Conservation (phyloP, 2,329 filamentous ascomycete species). For the Alternaria longipes region DNA sequence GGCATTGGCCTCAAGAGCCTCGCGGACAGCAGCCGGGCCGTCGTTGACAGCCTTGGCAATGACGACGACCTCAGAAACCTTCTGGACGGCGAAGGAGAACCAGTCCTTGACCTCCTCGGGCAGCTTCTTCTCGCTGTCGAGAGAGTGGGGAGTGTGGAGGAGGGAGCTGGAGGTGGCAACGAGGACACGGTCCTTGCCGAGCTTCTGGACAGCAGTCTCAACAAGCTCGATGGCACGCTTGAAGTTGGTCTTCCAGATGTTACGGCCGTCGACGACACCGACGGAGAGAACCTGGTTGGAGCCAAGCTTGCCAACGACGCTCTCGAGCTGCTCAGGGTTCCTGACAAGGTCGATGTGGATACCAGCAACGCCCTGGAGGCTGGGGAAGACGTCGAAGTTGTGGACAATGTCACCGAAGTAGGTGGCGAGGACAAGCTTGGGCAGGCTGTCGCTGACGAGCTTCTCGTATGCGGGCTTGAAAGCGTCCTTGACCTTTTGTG, state of each 20-base stretch:
- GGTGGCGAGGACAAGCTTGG: constrained; percentile 89
- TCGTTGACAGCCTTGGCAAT: constrained; percentile 98
- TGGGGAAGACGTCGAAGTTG: constrained; percentile 91
- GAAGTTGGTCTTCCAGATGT: constrained; percentile 99
- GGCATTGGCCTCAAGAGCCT: constrained; percentile 94
- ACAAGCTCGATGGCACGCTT: constrained; percentile 91
- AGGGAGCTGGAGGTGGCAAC: constrained; percentile 97
- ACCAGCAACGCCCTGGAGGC: constrained; percentile 76
- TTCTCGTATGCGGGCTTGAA: constrained; percentile 99
- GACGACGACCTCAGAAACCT: constrained; percentile 86
- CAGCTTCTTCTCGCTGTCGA: constrained; percentile 98
- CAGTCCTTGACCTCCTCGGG: constrained; percentile 92
- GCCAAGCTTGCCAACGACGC: constrained; percentile 82
- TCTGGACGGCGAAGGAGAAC: constrained; percentile 98
- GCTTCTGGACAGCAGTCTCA: constrained; percentile 90
- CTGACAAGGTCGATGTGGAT: constrained; percentile 97
- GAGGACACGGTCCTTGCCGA: constrained; percentile 97
- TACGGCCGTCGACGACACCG: constrained; percentile 97
- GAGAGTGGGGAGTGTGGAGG: constrained; percentile 97
- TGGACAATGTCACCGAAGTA: constrained; percentile 99
- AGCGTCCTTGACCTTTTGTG: constrained; percentile 88
- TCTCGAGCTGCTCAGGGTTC: constrained; percentile 95
- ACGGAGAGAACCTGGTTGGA: constrained; percentile 89
- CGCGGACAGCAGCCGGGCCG: constrained; percentile 83
- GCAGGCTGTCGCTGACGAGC: constrained; percentile 80